Base-by-base conservation (phyloP, 2,329 filamentous ascomycete genomes). In the Epichloe hybrida region DNA sequence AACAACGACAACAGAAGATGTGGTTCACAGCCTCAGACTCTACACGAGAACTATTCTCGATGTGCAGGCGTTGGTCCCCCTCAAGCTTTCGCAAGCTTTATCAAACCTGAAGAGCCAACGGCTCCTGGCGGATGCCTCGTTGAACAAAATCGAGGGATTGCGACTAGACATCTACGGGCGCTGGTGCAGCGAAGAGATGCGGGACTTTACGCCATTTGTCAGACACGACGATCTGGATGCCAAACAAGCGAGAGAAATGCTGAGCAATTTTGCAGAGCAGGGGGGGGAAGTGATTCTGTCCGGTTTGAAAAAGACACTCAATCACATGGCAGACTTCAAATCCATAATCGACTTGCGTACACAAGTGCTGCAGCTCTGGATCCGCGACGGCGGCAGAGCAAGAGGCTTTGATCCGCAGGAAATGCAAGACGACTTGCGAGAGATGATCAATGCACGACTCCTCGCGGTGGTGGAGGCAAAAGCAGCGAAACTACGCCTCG, bases 181-280 rank as follows among this genome's bases (percentile, higher is more conserved):
- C 20, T 95, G 89, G 86, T 86, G 93, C 55, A 77, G 85, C 17
- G 81, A 89, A 7, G 88, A 94, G 53, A 86, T 95, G 41, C 80
- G 79, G 45, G 85, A 84, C 56, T 96, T 94, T 62, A 91, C 83
- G 1, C 90, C 90, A 0, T 95, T 88, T 69, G 86, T 94, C 37
- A 81, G 86, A 34, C 83, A 94, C 58, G 87, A 90, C 56, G 86
- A 93, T 56, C 66, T 87, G 4, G 77, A 81, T 23, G 79, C 76
- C 20, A 67, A 71, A 23, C 75, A 81, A 53, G 78, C 79, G 1
- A 73, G 75, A 41, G 75, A 79, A 2, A 79, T 79, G 64, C 72
- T 88, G 13, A 74, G 73, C 21, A 64, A 62, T 31, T 90, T 86
- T 85, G 80, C 81, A 0, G 72, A 72, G 48, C 73, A 75, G 48